These are phyloP conservation scores for Papiliotrema nemorosa DNA, from an alignment of 1,284 basidiomycete species.

Conservation along the genomic window DNA sequence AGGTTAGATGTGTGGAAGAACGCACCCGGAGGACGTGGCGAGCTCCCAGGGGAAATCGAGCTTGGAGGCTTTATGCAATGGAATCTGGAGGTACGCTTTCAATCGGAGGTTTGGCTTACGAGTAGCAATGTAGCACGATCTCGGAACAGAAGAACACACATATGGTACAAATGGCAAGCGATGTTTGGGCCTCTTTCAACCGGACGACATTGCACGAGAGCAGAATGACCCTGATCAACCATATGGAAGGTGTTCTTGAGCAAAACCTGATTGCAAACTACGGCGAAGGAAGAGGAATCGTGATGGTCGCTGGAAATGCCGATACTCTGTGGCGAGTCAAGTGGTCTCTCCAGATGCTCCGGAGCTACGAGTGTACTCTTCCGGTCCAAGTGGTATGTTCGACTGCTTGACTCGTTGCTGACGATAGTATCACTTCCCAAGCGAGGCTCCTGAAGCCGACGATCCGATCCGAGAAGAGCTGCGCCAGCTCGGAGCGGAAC, in stretches of 20 bases:
- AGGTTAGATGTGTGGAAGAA: constrained; percentile 49
- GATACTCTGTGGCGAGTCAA: constrained; percentile 51
- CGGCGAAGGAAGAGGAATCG: constrained; percentile 48
- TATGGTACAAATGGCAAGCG: constrained; percentile 41
- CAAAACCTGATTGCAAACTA: constrained; percentile 19
- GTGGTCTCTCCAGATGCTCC: constrained; percentile 47
- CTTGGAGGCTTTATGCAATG: constrained; percentile 44
- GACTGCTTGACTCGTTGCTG: constrained; percentile 3
- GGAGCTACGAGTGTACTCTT: constrained; percentile 40
- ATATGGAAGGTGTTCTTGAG: constrained; percentile 34
- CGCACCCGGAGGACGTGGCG: constrained; percentile 47
- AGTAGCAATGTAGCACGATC: constrained; percentile 40
- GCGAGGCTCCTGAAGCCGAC: constrained; percentile 44
- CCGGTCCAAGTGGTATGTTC: constrained; percentile 47
- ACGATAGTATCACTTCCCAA: constrained; percentile 48
- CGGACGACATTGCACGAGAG: constrained; percentile 34
- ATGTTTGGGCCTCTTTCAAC: constrained; percentile 46
- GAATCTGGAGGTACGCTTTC: constrained; percentile 44
- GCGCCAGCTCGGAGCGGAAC: constrained; percentile 39
- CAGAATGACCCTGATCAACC: constrained; percentile 43
- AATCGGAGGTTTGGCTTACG: not conserved
- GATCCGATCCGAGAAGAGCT: constrained; percentile 42
- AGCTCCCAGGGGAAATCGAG: constrained; percentile 41
- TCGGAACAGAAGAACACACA: constrained; percentile 45
- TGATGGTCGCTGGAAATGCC: constrained; percentile 54